A percentile compares a stretch with the other conserved stretches of the same genome.
Conservation (phyloP, 257 asterid species). For the Nicotiana attenuata region DNA sequence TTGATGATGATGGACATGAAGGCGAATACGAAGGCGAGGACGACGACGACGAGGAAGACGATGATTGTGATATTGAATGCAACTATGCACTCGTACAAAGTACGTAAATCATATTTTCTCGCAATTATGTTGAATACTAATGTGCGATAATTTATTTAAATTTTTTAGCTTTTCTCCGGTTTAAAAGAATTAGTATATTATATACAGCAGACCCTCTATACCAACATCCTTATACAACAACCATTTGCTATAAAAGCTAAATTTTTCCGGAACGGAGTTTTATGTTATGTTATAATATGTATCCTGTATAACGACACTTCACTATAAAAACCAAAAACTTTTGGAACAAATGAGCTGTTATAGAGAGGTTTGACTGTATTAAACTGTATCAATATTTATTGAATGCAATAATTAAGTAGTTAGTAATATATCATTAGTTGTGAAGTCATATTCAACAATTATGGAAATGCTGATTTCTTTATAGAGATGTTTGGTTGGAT, state of each 20-base stretch:
- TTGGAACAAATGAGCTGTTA: no score
- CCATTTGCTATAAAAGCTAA: no score
- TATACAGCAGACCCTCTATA: no score
- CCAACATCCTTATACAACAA: no score
- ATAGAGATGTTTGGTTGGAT: not conserved
- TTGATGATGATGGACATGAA: conserved; percentile 52
- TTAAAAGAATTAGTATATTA: no score
- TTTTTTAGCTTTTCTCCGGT: fast-evolving
- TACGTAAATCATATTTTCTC: conserved; percentile 28
- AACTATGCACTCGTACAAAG: conserved; percentile 71
- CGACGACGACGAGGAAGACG: conserved; percentile 32
- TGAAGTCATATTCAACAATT: conserved; percentile 28
- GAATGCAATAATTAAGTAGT: conserved; percentile 1
- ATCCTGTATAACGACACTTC: no score
- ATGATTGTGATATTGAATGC: conserved; percentile 33
- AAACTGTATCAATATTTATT: no score
- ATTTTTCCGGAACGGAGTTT: no score
- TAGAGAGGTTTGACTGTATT: no score
- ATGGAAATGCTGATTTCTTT: not conserved
- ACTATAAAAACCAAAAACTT: fast-evolving
- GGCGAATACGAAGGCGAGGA: conserved; percentile 28
- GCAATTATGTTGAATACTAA: not conserved
- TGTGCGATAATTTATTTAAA: not conserved
- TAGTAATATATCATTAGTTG: conserved; percentile 16
- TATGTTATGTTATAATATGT: no score